Base-by-base conservation (phyloP, 371 early-diverging fungal species). In the Syncephalastrum sp. region DNA sequence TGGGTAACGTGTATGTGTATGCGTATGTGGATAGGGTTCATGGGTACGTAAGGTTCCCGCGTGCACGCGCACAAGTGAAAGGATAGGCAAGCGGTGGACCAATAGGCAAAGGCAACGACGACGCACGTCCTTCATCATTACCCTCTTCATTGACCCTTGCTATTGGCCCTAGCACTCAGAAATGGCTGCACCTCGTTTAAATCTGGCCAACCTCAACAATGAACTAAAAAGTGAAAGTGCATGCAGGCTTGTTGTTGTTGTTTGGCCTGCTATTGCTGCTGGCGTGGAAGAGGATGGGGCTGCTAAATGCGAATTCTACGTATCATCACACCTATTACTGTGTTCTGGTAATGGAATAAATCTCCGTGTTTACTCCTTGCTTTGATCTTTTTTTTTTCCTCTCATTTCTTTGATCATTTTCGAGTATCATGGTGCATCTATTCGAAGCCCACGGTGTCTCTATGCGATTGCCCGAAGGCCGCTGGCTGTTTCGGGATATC, bases 401-500 rank as follows among this genome's bases (percentile, higher is more conserved):
- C 24, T 17, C 7, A 16, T 23, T 16, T 41, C 7, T 7, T 3
- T 29, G 29, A 42, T 41, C 15, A 33, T 5, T 25, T 15, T n/a
- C 6, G 4, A 6, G 29, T 6, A 33, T 24, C 49, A 52, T 52
- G 52, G 29, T 29, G 29, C 24, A 64, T 13, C 50, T 70, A 33
- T 64, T 74, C 48, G 61, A 71, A 64, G 70, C 68, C 27, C 57
- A 63, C 10, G 61, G 66, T 27, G 58, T 75, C 4, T 72, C 76
- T n/a, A 65, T 73, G 66, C 59, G 69, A 46, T 25, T 77, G 12
- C 57, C 59, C 14, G 68, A 67, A 47, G 85, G 82, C 27, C 68
- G 74, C 8, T 81, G 77, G 77, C 67, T 91, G 15, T 90, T 90
- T 65, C 74, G 77, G 56, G 77, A 89, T 62, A 64, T 89, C 17